These are phyloP conservation scores for Endogone sp. DNA, from an alignment of 192 early-diverging fungal species.

Conservation along the genomic window DNA sequence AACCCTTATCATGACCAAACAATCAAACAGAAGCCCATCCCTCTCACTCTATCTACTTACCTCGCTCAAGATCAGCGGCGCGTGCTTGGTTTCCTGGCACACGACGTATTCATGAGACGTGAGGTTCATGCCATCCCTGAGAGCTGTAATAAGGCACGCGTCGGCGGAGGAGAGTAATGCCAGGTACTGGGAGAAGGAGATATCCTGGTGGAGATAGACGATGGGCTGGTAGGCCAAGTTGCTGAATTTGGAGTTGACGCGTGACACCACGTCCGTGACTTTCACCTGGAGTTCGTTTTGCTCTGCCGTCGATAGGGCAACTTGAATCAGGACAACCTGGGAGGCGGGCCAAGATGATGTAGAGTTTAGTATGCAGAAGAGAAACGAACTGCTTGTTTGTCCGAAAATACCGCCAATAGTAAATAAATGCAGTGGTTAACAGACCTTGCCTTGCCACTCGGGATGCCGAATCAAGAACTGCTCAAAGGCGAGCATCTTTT, in stretches of 20 bases:
- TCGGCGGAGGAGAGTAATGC: slow-evolving; percentile 87
- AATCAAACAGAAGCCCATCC: no score
- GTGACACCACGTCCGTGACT: slow-evolving; percentile 85
- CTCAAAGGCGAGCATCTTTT: slow-evolving; percentile 93
- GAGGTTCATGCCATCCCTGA: slow-evolving; percentile 98
- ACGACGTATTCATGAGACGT: slow-evolving; percentile 93
- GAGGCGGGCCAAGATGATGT: neutral
- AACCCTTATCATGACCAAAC: no score
- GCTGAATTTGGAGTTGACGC: slow-evolving; percentile 91
- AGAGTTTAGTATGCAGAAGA: neutral
- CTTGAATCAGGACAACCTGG: slow-evolving; percentile 87
- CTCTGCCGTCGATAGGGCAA: slow-evolving; percentile 88
- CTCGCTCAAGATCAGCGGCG: slow-evolving; percentile 88
- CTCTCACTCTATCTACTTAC: slow-evolving; percentile 18
- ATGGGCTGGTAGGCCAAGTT: slow-evolving; percentile 89
- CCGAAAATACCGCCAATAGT: no score
- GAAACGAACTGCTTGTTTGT: no score
- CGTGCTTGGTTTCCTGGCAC: slow-evolving; percentile 80
- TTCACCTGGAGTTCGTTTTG: slow-evolving; percentile 85
- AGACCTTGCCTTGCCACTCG: slow-evolving; percentile 79
- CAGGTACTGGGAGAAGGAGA: slow-evolving; percentile 87
- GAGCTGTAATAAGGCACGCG: slow-evolving; percentile 81
- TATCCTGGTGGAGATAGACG: slow-evolving; percentile 86
- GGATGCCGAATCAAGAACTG: slow-evolving; percentile 82
- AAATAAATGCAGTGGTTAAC: slow-evolving; percentile 2